Base-by-base conservation (phyloP, 345 rosid genomes). In the Microcos paniculata region DNA sequence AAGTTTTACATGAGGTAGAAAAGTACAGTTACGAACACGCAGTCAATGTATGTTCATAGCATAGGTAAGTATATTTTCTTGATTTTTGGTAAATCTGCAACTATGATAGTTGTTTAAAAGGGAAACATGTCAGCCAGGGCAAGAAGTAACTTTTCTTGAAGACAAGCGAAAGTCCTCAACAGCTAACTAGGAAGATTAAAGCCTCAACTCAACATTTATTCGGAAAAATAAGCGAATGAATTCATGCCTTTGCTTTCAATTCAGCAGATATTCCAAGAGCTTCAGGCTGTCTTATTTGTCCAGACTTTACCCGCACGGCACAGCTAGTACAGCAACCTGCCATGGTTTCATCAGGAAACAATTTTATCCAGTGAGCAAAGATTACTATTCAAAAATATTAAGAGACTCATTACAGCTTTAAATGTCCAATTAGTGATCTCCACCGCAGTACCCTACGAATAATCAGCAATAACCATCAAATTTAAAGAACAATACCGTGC, bases 321-420 rank as follows among this genome's bases (percentile, higher is more conserved):
- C 99, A 95, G 72, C 99, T 95, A 72, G 99, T 95, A 73, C 99
- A 95, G 72, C 99, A 95, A 82, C 99, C 98, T 95, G 87, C 71
- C 64, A 82, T 66, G 35, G n/a, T n/a, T n/a, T n/a, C n/a, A n/a
- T 38, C 48, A 80, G 49, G 19, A 73, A 42, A 30, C 48, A 24
- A 42, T 72, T 13, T 14, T 56, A 73, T 43, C 48, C 48, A 33
- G 33, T 33, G 2, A 31, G 11, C n/a, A 65, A 65, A 65, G 19
- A 64, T 64, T 64, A 43, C 48, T 52, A 65, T 61, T 59, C 14
- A 62, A 30, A 35, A 35, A 35, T 2, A 0, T 7, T 3, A 35
- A 35, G 63, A 63, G 23, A 64, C 33, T 48, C 13, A 49, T 28
- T 16, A 48, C 15, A 14, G 45, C 58, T 28, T 63, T 18, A 23